Conservation (phyloP, 2,329 filamentous ascomycete species). For the Penicillium fuscoglaucum region DNA sequence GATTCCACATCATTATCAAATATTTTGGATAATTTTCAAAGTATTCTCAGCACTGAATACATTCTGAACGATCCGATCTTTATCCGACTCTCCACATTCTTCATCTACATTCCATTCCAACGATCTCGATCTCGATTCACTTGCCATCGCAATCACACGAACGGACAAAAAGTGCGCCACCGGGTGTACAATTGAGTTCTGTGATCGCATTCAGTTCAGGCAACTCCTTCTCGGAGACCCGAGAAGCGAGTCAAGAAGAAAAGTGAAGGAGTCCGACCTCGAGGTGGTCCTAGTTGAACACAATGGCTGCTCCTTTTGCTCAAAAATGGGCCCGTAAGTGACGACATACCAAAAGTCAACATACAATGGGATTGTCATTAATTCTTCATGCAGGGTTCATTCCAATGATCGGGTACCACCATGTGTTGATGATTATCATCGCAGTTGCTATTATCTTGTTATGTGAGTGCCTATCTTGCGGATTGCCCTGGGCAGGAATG, state of each 20-base stretch:
- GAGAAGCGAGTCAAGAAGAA: conserved; percentile 40
- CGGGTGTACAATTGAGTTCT: conserved; percentile 4
- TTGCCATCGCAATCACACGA: background rate
- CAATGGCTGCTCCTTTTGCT: conserved; percentile 34
- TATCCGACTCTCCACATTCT: conserved; percentile 19
- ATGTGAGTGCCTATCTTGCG: conserved; percentile 62
- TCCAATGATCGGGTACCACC: conserved; percentile 66
- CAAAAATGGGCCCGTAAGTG: conserved; percentile 40
- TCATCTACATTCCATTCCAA: conserved; percentile 33
- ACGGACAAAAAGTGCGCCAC: conserved; percentile 2
- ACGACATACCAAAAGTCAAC: background rate
- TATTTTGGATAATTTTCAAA: conserved; percentile 2
- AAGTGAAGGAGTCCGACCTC: conserved; percentile 15
- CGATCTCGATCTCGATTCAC: conserved; percentile 15
- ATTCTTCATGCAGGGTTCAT: conserved; percentile 51
- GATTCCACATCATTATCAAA: conserved; percentile 14
- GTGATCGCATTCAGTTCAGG: conserved; percentile 7
- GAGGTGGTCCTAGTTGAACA: conserved; percentile 14
- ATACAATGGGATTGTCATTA: conserved; percentile 3
- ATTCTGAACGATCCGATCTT: conserved; percentile 7
- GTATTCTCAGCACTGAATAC: conserved; percentile 5
- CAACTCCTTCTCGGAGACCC: conserved; percentile 43
- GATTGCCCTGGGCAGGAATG: conserved; percentile 12
- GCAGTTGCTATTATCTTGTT: conserved; percentile 90
- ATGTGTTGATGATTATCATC: conserved; percentile 97